phyloP scores from a whole-genome alignment of 2,329 filamentous ascomycete species.

The Trichophyton rubrum region DNA sequence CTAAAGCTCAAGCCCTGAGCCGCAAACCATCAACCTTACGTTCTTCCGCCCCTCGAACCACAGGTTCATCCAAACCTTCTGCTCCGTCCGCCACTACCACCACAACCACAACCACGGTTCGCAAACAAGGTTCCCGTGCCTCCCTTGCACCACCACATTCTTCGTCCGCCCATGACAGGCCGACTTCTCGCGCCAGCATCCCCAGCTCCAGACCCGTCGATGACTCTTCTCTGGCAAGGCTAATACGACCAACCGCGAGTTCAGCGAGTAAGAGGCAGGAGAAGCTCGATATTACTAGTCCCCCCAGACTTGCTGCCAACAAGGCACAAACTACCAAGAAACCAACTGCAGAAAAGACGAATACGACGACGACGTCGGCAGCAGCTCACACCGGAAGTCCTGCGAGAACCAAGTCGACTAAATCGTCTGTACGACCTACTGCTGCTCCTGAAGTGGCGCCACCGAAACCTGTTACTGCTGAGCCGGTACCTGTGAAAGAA shows the following conservation, averaged over 20 bases:
- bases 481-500: not conserved
- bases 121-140: conserved; percentile 19
- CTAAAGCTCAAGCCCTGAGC: conserved; percentile 17
- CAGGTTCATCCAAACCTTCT: conserved; percentile 6
- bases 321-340: too few relatives aligned
- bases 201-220: conserved; percentile 27
- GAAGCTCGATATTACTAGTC: conserved; percentile 31
- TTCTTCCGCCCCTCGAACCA: conserved; percentile 12
- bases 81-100: not conserved
- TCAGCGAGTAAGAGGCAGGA: conserved; percentile 39
- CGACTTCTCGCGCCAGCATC: conserved; percentile 32
- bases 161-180: conserved; percentile 18
- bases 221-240: conserved; percentile 38
- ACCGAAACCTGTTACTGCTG: not conserved
- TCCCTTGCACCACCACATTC: conserved; percentile 16
- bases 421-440: not conserved
- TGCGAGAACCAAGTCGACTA: conserved; percentile 6
- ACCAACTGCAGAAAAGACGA: too few relatives aligned
- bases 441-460: not conserved
- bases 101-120: conserved; percentile 13
- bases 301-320: conserved; percentile 19
- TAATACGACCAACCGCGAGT: conserved; percentile 41
- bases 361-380: not conserved
- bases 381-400: not conserved
- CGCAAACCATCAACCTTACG: conserved; percentile 18